Evolutionary conservation across 2,329 filamentous ascomycete genomes (phyloP).

Genomic region (Fusarium xyrophilum): DNA sequence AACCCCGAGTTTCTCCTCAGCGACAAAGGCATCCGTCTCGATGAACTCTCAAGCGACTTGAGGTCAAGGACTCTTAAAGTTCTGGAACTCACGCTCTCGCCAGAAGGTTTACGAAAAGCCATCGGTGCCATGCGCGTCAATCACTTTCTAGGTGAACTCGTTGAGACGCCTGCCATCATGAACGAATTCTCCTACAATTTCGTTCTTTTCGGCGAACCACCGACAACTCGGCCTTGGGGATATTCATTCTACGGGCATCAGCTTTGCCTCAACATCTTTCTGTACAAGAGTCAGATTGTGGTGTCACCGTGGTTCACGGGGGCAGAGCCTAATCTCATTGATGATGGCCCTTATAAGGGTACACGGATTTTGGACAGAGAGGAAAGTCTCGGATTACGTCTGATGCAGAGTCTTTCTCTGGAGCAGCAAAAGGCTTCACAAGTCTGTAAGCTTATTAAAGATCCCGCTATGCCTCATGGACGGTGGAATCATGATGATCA

Average conservation of each 20-base stretch:
- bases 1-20: constrained; percentile 78
- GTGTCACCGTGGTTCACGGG: constrained; percentile 80
- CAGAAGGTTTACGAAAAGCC: constrained; percentile 75
- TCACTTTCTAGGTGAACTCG: constrained; percentile 74
- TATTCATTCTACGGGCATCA: constrained; percentile 82
- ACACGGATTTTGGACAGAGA: constrained; percentile 71
- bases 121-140: constrained; percentile 75
- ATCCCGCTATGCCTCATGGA: constrained; percentile 69
- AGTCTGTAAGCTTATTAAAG: constrained; percentile 65
- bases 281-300: constrained; percentile 69
- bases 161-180: constrained; percentile 67
- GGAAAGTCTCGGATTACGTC: constrained; percentile 66
- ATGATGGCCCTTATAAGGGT: constrained; percentile 66
- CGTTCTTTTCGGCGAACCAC: constrained; percentile 71
- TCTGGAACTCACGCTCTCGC: constrained; percentile 61
- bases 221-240: constrained; percentile 67
- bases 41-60: constrained; percentile 54
- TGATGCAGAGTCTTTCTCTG: constrained; percentile 69
- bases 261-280: constrained; percentile 74
- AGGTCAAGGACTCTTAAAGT: neutral
- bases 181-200: constrained; percentile 82
- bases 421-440: constrained; percentile 58
- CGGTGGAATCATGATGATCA: constrained; percentile 85
- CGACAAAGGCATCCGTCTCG: constrained; percentile 73
- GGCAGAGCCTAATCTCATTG: constrained; percentile 79